Conservation (phyloP, 371 early-diverging fungal species). For the Mycotypha africana region DNA sequence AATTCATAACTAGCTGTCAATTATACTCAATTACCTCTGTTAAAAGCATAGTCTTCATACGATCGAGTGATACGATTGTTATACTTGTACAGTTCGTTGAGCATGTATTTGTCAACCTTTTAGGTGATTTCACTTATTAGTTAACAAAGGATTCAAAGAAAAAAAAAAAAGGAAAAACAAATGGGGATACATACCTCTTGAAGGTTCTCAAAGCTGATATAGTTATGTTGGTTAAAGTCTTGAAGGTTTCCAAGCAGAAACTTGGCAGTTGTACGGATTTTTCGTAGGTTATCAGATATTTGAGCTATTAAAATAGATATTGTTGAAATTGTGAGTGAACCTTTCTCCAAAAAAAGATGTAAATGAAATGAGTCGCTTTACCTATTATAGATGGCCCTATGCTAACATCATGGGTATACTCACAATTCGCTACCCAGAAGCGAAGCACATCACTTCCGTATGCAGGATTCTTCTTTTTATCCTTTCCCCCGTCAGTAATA, state of each 20-base stretch:
- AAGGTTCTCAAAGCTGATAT: slow-evolving; percentile 52
- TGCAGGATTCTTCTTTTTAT: slow-evolving; percentile 64
- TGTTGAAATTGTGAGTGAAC: not conserved
- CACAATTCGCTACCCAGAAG: slow-evolving; percentile 80
- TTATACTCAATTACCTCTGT: slow-evolving; percentile 44
- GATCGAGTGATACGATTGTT: slow-evolving; percentile 47
- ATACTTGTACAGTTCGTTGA: slow-evolving; percentile 61
- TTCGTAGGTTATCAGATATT: slow-evolving; percentile 66
- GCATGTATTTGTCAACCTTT: slow-evolving; percentile 69
- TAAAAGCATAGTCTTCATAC: slow-evolving; percentile 63
- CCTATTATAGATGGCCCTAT: slow-evolving; percentile 68
- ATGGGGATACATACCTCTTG: slow-evolving; percentile 21
- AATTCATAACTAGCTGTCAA: not conserved
- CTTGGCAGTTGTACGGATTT: slow-evolving; percentile 73
- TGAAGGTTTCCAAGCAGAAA: slow-evolving; percentile 81
- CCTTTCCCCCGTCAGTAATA: slow-evolving; percentile 71
- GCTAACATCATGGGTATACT: slow-evolving; percentile 75
- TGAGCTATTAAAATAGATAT: slow-evolving; percentile 27
- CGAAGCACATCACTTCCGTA: slow-evolving; percentile 84
- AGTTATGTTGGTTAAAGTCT: slow-evolving; percentile 49
- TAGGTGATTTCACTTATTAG: too few relatives aligned
- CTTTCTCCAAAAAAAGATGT: not conserved
- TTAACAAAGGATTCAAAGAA: too few relatives aligned
- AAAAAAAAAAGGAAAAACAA: too few relatives aligned
- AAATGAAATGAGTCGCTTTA: too few relatives aligned